Conservation (phyloP, 2,329 filamentous ascomycete species). For the Trichoderma koningii region DNA sequence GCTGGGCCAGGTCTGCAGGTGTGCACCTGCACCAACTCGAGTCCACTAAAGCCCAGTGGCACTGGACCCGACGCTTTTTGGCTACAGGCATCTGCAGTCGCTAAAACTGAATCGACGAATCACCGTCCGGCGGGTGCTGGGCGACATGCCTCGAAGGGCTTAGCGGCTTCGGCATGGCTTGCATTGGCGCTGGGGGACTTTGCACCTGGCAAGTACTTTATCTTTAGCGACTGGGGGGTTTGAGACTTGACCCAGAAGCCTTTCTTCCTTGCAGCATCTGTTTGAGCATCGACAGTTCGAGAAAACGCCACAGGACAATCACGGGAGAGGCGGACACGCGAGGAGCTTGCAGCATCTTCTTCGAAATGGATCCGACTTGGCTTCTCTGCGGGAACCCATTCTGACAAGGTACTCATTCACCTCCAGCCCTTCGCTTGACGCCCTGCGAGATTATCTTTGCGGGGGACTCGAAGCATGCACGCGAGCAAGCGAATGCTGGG, state of each 20-base stretch:
- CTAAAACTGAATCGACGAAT: background rate
- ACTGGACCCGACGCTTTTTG: background rate
- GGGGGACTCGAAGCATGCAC: background rate
- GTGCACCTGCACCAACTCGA: too few relatives aligned
- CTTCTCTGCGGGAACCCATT: too few relatives aligned
- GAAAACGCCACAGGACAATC: background rate
- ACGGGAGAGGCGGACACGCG: background rate
- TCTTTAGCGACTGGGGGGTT: too few relatives aligned
- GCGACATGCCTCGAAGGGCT: constrained; percentile 1
- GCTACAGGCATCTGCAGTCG: background rate
- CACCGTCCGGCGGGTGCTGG: constrained; percentile 1
- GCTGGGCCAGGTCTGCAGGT: too few relatives aligned
- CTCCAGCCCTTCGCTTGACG: background rate
- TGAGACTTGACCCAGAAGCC: too few relatives aligned
- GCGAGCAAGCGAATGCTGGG: constrained; percentile 17
- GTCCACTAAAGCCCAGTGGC: background rate
- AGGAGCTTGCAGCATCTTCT: background rate
- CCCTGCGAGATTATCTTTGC: background rate
- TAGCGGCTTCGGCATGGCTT: constrained; percentile 25
- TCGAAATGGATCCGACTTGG: background rate
- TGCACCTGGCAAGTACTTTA: background rate
- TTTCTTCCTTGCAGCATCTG: too few relatives aligned
- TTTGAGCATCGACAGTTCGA: too few relatives aligned
- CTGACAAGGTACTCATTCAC: background rate
- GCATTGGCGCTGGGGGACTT: constrained; percentile 8